Conservation (phyloP, 78 protist species). For the Polysphondylium violaceum region DNA sequence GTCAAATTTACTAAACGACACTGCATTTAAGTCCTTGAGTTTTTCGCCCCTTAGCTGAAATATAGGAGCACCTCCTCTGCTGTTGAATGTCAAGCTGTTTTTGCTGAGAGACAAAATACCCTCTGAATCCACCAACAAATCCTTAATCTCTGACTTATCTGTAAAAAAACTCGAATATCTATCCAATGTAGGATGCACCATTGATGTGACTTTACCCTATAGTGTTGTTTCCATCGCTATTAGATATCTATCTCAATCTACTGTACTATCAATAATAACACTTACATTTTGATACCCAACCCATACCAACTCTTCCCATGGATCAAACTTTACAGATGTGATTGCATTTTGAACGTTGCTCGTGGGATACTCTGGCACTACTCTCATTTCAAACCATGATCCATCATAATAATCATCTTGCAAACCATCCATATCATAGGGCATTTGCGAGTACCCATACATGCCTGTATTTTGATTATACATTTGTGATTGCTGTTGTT, state of each 20-base stretch:
- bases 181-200: constrained; percentile 48
- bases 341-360: constrained; percentile 2
- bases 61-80: constrained; percentile 65
- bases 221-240: background rate
- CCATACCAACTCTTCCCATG: constrained; percentile 70
- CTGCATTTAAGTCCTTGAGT: constrained; percentile 39
- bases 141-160: constrained; percentile 29
- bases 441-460: constrained; percentile 12
- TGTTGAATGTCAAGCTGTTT: constrained; percentile 22
- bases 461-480: constrained; percentile 16
- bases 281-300: constrained; percentile 56
- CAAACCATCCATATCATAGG: background rate
- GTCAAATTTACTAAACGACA: constrained; percentile 24
- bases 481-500: constrained; percentile 1
- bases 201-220: constrained; percentile 53
- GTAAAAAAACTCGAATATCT: constrained; percentile 46
- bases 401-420: constrained; percentile 34
- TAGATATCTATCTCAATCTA: too few species aligned
- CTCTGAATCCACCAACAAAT: constrained; percentile 47
- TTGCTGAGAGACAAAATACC: constrained; percentile 21
- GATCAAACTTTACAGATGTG: constrained; percentile 53
- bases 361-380: constrained; percentile 46
- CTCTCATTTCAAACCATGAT: constrained; percentile 60
- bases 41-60: constrained; percentile 21
- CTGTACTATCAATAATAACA: too few species aligned